Base-by-base conservation (phyloP, 495 filamentous ascomycete genomes). In the Halenospora varia region DNA sequence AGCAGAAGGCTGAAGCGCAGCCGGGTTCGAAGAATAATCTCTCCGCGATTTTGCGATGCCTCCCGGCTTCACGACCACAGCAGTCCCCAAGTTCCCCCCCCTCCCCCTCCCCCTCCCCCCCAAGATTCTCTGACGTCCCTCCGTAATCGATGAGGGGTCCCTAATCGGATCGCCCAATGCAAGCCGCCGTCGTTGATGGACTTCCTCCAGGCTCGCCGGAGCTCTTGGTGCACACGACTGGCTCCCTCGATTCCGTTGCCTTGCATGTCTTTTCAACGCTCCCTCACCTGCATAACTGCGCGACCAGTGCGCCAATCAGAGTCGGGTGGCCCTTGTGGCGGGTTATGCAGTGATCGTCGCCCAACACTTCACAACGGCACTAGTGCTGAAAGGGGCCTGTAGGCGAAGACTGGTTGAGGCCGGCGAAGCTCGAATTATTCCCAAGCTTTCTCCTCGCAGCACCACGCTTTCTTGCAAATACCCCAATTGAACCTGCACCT, bases 371-470 rank as follows among this genome's bases (percentile, higher is more conserved):
- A 35, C 4, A 35, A 13, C 25, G 20, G 49, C 49, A 1, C 18
- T 52, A 52, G 49, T 18, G 25, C 17, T 9, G 23, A 17, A n/a
- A n/a, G 49, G 15, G 49, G 19, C 29, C 10, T 52, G 25, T 51
- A 29, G 49, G 49, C 49, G 49, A 52, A 26, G 49, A 35, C 40
- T 2, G 25, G 49, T 52, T 52, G 49, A 52, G 49, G 23, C 49
- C n/a, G 49, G 19, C 25, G 29, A 35, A 52, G 49, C 49, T 52
- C 49, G 29, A 52, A 52, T 52, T 52, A 26, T 40, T 52, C 49
- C 40, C 49, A 26, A 52, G 25, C 49, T 52, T 35, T 35, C 29
- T 35, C 29, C 29, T 24, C 25, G 20, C 10, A 10, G 25, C 10
- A 39, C 26, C 26, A 20, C 25, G 24, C 17, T 26, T 52, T 52